Percentiles rank a stretch among this genome's conserved stretches.
Conservation (phyloP, 164 flowering plant species). For the Berberis vulgaris region DNA sequence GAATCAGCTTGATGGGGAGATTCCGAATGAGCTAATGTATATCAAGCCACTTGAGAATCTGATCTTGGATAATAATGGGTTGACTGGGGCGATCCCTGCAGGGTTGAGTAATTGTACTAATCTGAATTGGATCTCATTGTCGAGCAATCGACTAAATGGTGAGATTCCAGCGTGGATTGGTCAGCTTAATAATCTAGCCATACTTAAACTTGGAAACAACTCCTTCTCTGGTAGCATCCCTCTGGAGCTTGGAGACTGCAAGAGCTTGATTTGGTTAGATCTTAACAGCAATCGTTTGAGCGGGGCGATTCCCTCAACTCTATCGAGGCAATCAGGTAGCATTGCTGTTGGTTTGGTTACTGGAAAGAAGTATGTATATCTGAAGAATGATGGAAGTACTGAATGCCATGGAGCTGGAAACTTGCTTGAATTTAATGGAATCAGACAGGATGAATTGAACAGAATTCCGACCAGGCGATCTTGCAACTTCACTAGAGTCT, state of each 20-base stretch:
- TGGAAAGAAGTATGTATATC: slow-evolving; percentile 65
- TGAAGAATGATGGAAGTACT: slow-evolving; percentile 68
- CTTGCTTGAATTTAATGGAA: slow-evolving; percentile 82
- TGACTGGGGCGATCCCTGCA: slow-evolving; percentile 65
- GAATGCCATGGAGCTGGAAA: slow-evolving; percentile 90
- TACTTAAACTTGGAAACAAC: slow-evolving; percentile 87
- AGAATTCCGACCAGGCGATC: slow-evolving; percentile 54
- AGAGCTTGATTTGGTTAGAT: slow-evolving; percentile 92
- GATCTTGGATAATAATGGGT: slow-evolving; percentile 78
- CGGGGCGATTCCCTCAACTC: slow-evolving; percentile 62
- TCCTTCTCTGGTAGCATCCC: slow-evolving; percentile 72
- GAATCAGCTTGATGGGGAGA: slow-evolving; percentile 69
- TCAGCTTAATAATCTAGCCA: slow-evolving; percentile 47
- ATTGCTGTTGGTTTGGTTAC: slow-evolving; percentile 55
- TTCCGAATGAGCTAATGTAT: slow-evolving; percentile 58
- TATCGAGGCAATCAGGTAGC: slow-evolving; percentile 72
- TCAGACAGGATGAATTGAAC: slow-evolving; percentile 43
- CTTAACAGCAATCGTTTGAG: slow-evolving; percentile 68
- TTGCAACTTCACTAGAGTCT: slow-evolving; percentile 70
- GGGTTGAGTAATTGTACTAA: slow-evolving; percentile 67
- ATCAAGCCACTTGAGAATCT: slow-evolving; percentile 52
- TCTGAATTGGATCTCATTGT: slow-evolving; percentile 92
- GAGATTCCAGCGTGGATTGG: slow-evolving; percentile 78
- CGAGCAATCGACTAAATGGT: slow-evolving; percentile 68
- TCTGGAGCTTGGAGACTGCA: slow-evolving; percentile 76